phyloP scores from a whole-genome alignment of 345 rosid genomes.

The Iberis pinnata region DNA sequence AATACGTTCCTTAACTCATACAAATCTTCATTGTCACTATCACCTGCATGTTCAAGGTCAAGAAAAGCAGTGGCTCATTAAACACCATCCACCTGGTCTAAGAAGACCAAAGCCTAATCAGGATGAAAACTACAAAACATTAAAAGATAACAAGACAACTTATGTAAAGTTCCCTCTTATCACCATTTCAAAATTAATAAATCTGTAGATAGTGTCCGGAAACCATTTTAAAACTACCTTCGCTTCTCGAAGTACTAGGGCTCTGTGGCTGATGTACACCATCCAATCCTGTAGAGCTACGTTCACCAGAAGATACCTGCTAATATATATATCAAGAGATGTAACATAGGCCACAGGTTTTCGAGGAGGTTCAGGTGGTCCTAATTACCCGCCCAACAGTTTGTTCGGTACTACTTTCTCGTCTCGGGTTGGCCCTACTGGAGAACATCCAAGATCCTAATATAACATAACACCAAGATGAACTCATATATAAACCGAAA shows the following conservation, averaged over 20 bases:
- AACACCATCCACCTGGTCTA: too few relatives aligned
- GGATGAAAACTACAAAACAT: too few relatives aligned
- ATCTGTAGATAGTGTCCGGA: neutral
- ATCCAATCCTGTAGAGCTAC: conserved; percentile 19
- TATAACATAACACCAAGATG: conserved; percentile 8
- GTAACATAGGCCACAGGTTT: conserved; percentile 29
- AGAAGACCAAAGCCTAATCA: too few relatives aligned
- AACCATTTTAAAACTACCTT: conserved; percentile 24
- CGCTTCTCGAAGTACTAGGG: conserved; percentile 19
- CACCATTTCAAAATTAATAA: conserved; percentile 1
- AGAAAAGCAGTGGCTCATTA: too few relatives aligned
- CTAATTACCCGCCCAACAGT: conserved; percentile 31
- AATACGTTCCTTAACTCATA: conserved; percentile 29
- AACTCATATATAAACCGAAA: neutral
- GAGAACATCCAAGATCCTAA: conserved; percentile 42
- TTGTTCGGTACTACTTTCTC: conserved; percentile 31
- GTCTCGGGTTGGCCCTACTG: conserved; percentile 32
- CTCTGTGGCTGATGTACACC: conserved; percentile 22
- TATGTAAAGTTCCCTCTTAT: neutral
- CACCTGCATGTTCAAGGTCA: conserved; percentile 23
- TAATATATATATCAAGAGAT: conserved; percentile 30
- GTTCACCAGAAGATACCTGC: conserved; percentile 23
- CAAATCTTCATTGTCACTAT: conserved; percentile 23
- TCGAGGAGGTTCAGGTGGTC: conserved; percentile 19
- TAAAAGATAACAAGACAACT: too few relatives aligned